These are phyloP conservation scores for Yarrowia sp. DNA, from an alignment of 805 yeast genomes.

Conservation along the genomic window DNA sequence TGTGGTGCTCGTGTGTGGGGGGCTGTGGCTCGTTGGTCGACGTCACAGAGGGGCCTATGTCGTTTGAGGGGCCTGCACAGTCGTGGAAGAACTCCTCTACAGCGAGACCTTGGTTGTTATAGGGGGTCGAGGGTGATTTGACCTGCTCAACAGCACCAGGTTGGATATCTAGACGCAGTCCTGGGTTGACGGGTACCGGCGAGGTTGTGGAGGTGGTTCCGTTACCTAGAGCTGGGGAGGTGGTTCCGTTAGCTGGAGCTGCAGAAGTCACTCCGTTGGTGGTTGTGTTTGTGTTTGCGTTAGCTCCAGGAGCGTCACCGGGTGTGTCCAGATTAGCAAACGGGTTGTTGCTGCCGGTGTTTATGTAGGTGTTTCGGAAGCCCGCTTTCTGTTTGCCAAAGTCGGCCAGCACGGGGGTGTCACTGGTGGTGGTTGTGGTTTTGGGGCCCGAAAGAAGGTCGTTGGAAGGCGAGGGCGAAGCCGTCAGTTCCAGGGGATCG, in stretches of 20 bases:
- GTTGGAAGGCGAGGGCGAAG: conserved; percentile 26
- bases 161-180: conserved; percentile 18
- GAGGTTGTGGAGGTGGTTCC: not conserved
- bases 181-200: conserved; percentile 27
- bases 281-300: conserved; percentile 9
- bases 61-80: conserved; percentile 32
- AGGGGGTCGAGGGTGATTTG: conserved; percentile 35
- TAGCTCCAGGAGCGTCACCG: too few species aligned
- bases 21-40: conserved; percentile 9
- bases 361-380: conserved; percentile 24
- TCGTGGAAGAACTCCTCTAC: conserved; percentile 36
- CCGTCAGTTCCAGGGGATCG: conserved; percentile 28
- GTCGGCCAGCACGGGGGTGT: conserved; percentile 29
- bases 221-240: not conserved
- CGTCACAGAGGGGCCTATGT: conserved; percentile 23
- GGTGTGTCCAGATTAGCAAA: conserved; percentile 9
- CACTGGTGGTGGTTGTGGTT: conserved; percentile 35
- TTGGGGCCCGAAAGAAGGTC: conserved; percentile 29
- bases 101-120: conserved; percentile 34
- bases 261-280: not conserved
- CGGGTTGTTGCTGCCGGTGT: conserved; percentile 25
- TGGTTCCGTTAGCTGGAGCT: not conserved
- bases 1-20: not conserved
- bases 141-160: conserved; percentile 33
- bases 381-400: conserved; percentile 9